A percentile compares a stretch with the other conserved stretches of the same genome.
These are phyloP conservation scores for Blastobotrys arbuscula DNA, from an alignment of 1,139 yeast genomes.

Conservation along the genomic window DNA sequence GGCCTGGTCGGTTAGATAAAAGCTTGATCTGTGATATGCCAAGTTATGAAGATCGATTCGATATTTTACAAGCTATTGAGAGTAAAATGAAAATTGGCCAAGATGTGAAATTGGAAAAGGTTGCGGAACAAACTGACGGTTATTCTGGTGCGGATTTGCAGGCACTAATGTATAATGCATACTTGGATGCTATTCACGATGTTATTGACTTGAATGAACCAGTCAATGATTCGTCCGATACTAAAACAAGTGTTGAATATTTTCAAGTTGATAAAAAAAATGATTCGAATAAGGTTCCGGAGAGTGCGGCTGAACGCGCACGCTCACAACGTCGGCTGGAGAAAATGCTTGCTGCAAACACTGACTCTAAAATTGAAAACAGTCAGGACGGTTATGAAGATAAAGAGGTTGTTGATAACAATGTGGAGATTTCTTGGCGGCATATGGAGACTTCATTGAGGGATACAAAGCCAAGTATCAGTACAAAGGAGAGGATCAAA, in stretches of 20 bases:
- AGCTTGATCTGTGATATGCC: constrained; percentile 91
- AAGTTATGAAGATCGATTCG: constrained; percentile 58
- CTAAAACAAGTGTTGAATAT: constrained; percentile 29
- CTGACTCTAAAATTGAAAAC: background rate
- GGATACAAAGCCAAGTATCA: constrained; percentile 86
- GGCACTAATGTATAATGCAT: constrained; percentile 88
- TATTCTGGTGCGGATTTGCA: constrained; percentile 95
- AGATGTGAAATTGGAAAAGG: constrained; percentile 48
- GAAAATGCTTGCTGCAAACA: constrained; percentile 5
- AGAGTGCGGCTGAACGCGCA: constrained; percentile 39
- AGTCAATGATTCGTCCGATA: constrained; percentile 2
- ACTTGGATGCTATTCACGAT: constrained; percentile 83
- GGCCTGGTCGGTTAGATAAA: constrained; percentile 96
- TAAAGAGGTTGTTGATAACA: background rate
- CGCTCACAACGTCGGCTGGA: constrained; percentile 14
- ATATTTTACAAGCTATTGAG: constrained; percentile 62
- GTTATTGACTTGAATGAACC: constrained; percentile 41
- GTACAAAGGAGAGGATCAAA: constrained; percentile 61
- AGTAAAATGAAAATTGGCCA: constrained; percentile 34
- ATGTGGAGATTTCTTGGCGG: constrained; percentile 42
- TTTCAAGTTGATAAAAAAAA: constrained; percentile 31
- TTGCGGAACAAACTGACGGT: constrained; percentile 64
- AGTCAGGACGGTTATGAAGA: constrained; percentile 9
- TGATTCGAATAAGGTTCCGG: background rate
- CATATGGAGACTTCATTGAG: constrained; percentile 61